Evolutionary conservation across 345 rosid genomes (phyloP), one percentile per base, ranked within the genome.

Genomic region (Gossypium arboreum): DNA sequence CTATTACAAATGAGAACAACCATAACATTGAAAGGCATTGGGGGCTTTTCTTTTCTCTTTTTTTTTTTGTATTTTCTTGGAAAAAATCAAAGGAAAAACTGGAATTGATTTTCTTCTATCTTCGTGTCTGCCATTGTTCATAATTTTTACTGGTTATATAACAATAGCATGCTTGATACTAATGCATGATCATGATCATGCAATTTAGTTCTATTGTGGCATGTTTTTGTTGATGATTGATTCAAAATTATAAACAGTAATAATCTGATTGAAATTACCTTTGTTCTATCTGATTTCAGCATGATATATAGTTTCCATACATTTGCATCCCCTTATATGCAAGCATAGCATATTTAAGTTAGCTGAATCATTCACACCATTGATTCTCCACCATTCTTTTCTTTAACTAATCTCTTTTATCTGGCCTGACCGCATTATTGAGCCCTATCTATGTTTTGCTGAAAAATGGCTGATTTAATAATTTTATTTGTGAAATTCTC

Each of bases 401-500:
- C 51, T 6, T 57, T 6, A 9, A 13, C 41, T 58, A 58, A 47
- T 58, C 24, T 59, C 13, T 15, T 72, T 72, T 15, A 13, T 72
- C 43, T 2, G n/a, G 43, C 22, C 60, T n/a, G 48, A 0, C 18
- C 51, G 27, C 50, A n/a, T 22, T 72, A 3, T 34, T 20, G 75
- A 52, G 10, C 65, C 18, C 13, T 27, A 11, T 51, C 45, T 18
- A 10, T 5, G 2, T 45, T 66, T 67, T 77, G 41, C 24, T 57
- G 3, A 60, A 54, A 20, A 75, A 29, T 25, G 52, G 15, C 5
- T 24, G 12, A 67, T 39, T 68, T 75, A 43, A 24, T 13, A 56
- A 12, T 68, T 76, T 72, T 20, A 47, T 73, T 9, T 12, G 25
- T 54, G 16, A 62, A 73, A 75, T 76, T 58, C 16, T 39, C 44